Conservation (phyloP, 176 grass and related monocot genomes). For the Juncus inflexus region DNA sequence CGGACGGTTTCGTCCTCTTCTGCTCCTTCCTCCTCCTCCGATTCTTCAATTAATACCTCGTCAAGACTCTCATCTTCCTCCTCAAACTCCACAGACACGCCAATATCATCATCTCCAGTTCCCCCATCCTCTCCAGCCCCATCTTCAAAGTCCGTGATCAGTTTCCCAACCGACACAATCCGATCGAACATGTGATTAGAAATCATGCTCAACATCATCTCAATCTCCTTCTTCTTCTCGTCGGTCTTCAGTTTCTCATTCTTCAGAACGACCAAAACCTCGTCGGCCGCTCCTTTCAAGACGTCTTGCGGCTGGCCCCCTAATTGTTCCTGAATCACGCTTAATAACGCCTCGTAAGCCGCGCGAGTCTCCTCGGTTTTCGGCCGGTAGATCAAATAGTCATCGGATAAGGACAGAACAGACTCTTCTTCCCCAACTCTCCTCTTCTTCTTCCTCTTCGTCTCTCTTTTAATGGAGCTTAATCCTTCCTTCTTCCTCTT, state of each 20-base stretch:
- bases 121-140: slow-evolving; percentile 19
- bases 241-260: slow-evolving; percentile 76
- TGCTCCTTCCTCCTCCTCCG: slow-evolving; percentile 58
- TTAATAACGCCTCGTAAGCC: slow-evolving; percentile 81
- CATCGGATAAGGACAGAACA: slow-evolving; percentile 63
- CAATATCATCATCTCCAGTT: slow-evolving; percentile 42
- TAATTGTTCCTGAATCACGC: slow-evolving; percentile 79
- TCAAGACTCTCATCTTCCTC: slow-evolving; percentile 90
- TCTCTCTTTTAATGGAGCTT: slow-evolving; percentile 10
- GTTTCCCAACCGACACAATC: slow-evolving; percentile 69
- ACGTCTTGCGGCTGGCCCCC: slow-evolving; percentile 78
- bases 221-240: slow-evolving; percentile 93
- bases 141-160: slow-evolving; percentile 82
- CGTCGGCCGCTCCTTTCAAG: slow-evolving; percentile 55
- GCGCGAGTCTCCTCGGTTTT: slow-evolving; percentile 97
- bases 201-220: slow-evolving; percentile 72
- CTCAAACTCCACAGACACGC: slow-evolving; percentile 89
- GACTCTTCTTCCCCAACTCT: slow-evolving; percentile 56
- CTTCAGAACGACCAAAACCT: slow-evolving; percentile 75
- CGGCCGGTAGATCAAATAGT: slow-evolving; percentile 66
- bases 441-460: slow-evolving; percentile 39
- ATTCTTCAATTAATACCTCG: slow-evolving; percentile 75
- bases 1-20: slow-evolving; percentile 37
- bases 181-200: slow-evolving; percentile 75
- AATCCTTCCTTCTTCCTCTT: slow-evolving; percentile 61